Base-by-base conservation (phyloP, 2,329 filamentous ascomycete genomes). In the Endothia cerciana region DNA sequence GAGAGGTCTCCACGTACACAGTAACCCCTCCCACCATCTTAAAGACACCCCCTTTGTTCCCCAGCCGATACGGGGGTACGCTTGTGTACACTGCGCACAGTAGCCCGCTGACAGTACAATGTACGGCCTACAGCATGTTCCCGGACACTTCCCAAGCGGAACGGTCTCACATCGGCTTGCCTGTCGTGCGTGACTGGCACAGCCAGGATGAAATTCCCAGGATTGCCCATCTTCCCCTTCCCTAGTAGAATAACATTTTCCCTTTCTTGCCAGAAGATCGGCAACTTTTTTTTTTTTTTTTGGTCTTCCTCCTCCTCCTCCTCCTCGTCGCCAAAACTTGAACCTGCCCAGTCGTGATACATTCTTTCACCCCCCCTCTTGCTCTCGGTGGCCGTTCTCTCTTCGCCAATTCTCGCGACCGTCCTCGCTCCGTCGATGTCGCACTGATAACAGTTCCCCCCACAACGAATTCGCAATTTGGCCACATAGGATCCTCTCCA, bases 271-370 rank as follows among this genome's bases (percentile, higher is more conserved):
- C 59, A 65, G 28, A 40, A 17, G 66, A 68, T 68, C 64, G 66
- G 43, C 61, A 66, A 53, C 66, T 56, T 66, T 66, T 66, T 65
- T 61, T 58, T 57, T 43, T 33, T 59, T 60, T 38, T 36, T 22
- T 43, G 49, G 57, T 63, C 63, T 64, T 40, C 62, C 47, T 53
- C 51, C 30, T 36, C 41, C 41, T 22, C 25, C 51, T 30, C 33
- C 41, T 57, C 62, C 57, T 36, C 33, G 10, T 36, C n/a, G 45
- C 33, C 53, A 40, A 45, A 56, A n/a, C 55, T 51, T 43, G 17
- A 22, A 40, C 33, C 22, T 59, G 28, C 17, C 57, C 25, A 19
- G 40, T 59, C 38, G 57, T 59, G 57, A 51, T 56, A 56, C 25
- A 19, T 55, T 36, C 19, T 36, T 36, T 25, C 13, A 2, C 45